Conservation (phyloP, 2,329 filamentous ascomycete species). For the Metarhizium sp. region DNA sequence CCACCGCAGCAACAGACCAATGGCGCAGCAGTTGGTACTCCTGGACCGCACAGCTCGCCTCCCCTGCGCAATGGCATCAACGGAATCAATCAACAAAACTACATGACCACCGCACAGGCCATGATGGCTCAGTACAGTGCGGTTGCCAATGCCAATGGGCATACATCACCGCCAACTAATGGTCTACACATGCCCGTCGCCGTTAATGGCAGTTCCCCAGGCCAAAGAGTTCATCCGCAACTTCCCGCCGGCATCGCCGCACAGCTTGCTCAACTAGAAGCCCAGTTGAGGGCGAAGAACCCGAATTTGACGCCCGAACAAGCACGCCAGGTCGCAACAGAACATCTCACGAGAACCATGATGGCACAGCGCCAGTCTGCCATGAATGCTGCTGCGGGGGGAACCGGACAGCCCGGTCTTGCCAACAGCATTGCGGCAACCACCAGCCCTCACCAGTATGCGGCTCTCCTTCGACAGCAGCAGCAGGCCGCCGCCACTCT, state of each 20-base stretch:
- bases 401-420: conserved; percentile 35
- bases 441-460: conserved; percentile 49
- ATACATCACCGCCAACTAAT: conserved; percentile 34
- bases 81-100: conserved; percentile 41
- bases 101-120: conserved; percentile 41
- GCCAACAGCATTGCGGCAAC: conserved; percentile 38
- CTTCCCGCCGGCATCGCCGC: conserved; percentile 36
- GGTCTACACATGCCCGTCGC: conserved; percentile 38
- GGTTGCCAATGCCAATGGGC: conserved; percentile 30
- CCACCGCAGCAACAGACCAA: conserved; percentile 19
- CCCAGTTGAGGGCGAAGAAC: conserved; percentile 40
- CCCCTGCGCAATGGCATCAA: conserved; percentile 33
- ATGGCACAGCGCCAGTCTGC: conserved; percentile 40
- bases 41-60: conserved; percentile 33
- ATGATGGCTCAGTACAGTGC: conserved; percentile 40
- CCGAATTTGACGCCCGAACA: conserved; percentile 41
- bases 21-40: conserved; percentile 22
- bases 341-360: conserved; percentile 38
- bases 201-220: conserved; percentile 32
- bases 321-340: conserved; percentile 40
- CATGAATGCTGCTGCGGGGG: conserved; percentile 47
- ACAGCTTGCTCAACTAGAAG: conserved; percentile 43
- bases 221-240: conserved; percentile 30
- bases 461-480: conserved; percentile 47
- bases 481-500: conserved; percentile 36